Evolutionary conservation across 306 rosid species (phyloP), one percentile per base, ranked within the genome.

Genomic region (Gleditsia sinensis): DNA sequence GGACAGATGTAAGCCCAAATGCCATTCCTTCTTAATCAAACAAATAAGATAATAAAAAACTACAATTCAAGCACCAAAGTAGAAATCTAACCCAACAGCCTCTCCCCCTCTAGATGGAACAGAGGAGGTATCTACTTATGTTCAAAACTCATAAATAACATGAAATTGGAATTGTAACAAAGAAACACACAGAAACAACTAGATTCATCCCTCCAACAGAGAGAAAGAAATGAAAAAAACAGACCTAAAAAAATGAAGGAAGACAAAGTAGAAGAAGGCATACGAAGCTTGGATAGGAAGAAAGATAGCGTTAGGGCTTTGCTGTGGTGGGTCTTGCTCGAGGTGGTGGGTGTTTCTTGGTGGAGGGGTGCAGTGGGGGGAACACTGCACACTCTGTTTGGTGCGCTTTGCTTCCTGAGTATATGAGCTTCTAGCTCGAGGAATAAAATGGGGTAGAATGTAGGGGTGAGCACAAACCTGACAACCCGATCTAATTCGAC

Each of bases 221-320:
- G 6, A 21, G 57, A 67, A 23, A 17, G 51, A 53, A 57, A 63
- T 30, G 65, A 3, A 48, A 40, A 50, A 17, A 56, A 16, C 12
- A 76, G n/a, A n/a, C n/a, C n/a, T n/a, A 8, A 25, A 11, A 55
- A 6, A 19, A 5, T 4, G 3, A 1, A 8, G 54, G 19, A 20
- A 13, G 6, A 6, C 9, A 36, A 59, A 32, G 62, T 1, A 17
- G 54, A 34, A 2, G 20, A 45, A 63, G 16, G 59, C 83, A 11
- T 88, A 95, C 99, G 91, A 51, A 95, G 92, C 91, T 92, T 98
- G 81, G 99, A 95, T 76, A 95, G 40, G 90, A 95, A 92, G n/a
- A n/a, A n/a, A n/a, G n/a, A n/a, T n/a, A n/a, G n/a, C n/a, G n/a
- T n/a, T n/a, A n/a, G n/a, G n/a, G n/a, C n/a, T n/a, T n/a, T n/a